Base-by-base conservation (phyloP, 345 rosid species). In the Pseudoturritis turrita region DNA sequence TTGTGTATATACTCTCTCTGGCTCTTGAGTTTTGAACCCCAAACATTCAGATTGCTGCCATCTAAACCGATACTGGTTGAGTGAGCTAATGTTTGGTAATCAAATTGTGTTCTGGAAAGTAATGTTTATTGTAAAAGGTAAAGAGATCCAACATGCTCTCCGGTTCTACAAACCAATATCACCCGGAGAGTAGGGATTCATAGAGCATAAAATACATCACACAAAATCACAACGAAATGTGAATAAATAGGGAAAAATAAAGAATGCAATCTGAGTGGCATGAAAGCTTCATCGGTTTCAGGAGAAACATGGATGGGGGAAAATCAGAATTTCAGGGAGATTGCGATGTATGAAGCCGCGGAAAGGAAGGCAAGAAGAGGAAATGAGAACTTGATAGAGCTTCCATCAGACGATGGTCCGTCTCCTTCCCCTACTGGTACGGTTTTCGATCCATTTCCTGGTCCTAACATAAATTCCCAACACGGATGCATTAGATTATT, bases 331-430 rank as follows among this genome's bases (percentile, higher is more conserved):
- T 52, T 49, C 56, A 60, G 40, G 74, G 77, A 82, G 77, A 78
- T 73, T 59, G 85, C 79, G 45, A 74, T 72, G 71, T 70, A 84
- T 4, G 90, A 84, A 57, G 90, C 83, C 0, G 84, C 82, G 31
- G 87, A 73, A 47, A 94, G 78, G 77, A 85, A 68, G 57, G 71
- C 46, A 45, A 85, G 78, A 73, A 85, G 72, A 40, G 88, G 78
- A 70, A 81, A 65, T 12, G 97, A 81, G 65, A 85, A 60, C 70
- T 73, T 83, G 79, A 65, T 71, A 64, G 82, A 81, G 89, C 80
- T 86, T 70, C 85, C 92, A 54, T 79, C 83, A 45, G 96, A 88
- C 10, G 91, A 70, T 61, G 84, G 58, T 28, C 88, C 83, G 18
- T 47, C 76, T 70, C 68, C 83, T 57, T 83, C 78, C 9, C 87